Percentiles rank a stretch among this genome's conserved stretches.
phyloP scores from a whole-genome alignment of 2,329 filamentous ascomycete genomes.

The Cordyceps militaris region DNA sequence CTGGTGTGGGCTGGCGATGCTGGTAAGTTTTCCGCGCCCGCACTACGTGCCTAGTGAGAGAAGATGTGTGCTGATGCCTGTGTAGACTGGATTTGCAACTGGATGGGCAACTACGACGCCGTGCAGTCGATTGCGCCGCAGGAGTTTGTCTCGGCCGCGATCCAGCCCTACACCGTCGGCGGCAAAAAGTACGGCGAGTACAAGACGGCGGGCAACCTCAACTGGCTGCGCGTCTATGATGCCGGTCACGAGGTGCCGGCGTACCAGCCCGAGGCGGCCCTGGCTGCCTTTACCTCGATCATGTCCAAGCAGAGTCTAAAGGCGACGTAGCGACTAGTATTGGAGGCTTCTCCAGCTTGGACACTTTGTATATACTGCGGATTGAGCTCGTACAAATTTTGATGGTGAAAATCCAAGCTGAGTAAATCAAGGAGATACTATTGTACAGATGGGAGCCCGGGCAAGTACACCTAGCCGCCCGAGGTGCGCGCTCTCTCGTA shows the following conservation, averaged over 20 bases:
- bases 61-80: neutral
- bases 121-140: constrained; percentile 39
- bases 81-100: constrained; percentile 51
- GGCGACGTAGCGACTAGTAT: neutral
- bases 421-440: neutral
- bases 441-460: neutral
- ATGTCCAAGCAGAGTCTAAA: constrained; percentile 10
- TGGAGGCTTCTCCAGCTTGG: no score
- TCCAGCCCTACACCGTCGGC: constrained; percentile 39
- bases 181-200: constrained; percentile 41
- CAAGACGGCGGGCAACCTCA: constrained; percentile 43
- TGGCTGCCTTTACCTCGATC: constrained; percentile 7
- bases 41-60: neutral
- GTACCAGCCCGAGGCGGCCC: constrained; percentile 16
- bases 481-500: neutral
- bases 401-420: neutral
- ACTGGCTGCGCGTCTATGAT: constrained; percentile 40
- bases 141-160: constrained; percentile 33
- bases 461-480: neutral
- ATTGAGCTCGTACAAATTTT: no score
- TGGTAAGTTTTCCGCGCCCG: constrained; percentile 19
- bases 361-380: no score
- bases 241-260: constrained; percentile 33
- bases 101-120: constrained; percentile 42
- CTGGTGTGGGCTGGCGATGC: constrained; percentile 51